Percentiles rank a stretch among this genome's conserved stretches.
phyloP scores from a whole-genome alignment of 306 rosid genomes.

The Vigna radiata region DNA sequence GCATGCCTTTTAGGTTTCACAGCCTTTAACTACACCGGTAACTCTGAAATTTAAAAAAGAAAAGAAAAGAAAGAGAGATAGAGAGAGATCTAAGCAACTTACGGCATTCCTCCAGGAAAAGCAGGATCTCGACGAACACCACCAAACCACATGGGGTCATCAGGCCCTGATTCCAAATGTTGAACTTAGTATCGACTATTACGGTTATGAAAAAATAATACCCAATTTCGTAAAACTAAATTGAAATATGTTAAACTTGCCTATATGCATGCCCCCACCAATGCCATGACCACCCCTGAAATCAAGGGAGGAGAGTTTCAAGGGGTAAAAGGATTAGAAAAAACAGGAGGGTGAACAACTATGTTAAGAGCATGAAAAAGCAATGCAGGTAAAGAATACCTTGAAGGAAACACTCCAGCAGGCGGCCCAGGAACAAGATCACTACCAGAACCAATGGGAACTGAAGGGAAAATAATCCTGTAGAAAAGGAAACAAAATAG shows the following conservation, averaged over 20 bases:
- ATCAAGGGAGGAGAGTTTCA: constrained; percentile 19
- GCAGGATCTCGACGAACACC: constrained; percentile 61
- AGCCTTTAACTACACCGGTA: not conserved
- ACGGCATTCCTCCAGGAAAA: constrained; percentile 72
- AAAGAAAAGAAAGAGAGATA: not conserved
- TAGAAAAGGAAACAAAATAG: constrained; percentile 33
- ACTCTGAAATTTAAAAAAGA: constrained; percentile 24
- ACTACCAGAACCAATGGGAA: constrained; percentile 59
- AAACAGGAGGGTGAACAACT: not conserved
- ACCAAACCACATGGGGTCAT: constrained; percentile 74
- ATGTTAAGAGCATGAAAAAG: constrained; percentile 5
- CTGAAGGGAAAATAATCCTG: constrained; percentile 65
- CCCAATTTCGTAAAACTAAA: not conserved
- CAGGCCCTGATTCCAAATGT: constrained; percentile 64
- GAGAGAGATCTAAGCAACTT: constrained; percentile 47
- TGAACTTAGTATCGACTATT: constrained; percentile 27
- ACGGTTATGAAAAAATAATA: constrained; percentile 1
- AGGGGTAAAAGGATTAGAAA: not conserved
- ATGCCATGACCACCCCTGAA: constrained; percentile 63
- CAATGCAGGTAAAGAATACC: constrained; percentile 52
- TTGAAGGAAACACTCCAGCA: constrained; percentile 73
- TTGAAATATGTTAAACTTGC: constrained; percentile 50
- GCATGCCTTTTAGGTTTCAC: not conserved
- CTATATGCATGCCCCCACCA: constrained; percentile 81
- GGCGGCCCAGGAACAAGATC: constrained; percentile 82